Conservation (phyloP, 805 yeast genomes). For the Candida vartiovaarae region DNA sequence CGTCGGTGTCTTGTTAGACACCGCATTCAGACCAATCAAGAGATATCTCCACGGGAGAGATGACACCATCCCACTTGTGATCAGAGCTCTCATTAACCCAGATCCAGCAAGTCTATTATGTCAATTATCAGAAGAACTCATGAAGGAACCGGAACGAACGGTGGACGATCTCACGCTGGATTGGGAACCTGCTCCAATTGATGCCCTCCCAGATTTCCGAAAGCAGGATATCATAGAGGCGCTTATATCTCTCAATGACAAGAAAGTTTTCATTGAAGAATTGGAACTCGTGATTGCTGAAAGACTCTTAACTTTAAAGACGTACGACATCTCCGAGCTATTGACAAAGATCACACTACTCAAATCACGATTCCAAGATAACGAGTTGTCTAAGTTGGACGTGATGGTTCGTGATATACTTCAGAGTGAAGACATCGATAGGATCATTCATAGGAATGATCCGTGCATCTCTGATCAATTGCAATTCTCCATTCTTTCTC, state of each 20-base stretch:
- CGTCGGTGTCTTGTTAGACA: conserved; percentile 73
- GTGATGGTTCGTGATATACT: conserved; percentile 76
- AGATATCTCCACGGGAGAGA: conserved; percentile 61
- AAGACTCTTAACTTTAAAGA: conserved; percentile 34
- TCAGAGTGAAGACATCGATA: conserved; percentile 45
- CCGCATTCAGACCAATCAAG: conserved; percentile 71
- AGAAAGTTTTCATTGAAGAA: conserved; percentile 58
- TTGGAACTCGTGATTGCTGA: conserved; percentile 55
- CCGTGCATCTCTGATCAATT: conserved; percentile 24
- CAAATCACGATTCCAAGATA: conserved; percentile 57
- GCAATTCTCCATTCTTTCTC: conserved; percentile 62
- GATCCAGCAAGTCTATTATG: conserved; percentile 28
- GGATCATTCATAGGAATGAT: conserved; percentile 25
- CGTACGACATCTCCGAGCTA: conserved; percentile 35
- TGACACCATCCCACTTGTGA: conserved; percentile 66
- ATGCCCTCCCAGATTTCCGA: conserved; percentile 81
- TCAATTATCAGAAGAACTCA: conserved; percentile 50
- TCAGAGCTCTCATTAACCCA: conserved; percentile 56
- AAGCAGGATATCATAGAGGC: conserved; percentile 67
- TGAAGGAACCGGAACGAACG: conserved; percentile 18
- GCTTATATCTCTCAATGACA: conserved; percentile 65
- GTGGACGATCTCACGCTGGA: conserved; percentile 25
- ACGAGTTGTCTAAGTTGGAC: conserved; percentile 61
- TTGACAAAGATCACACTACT: conserved; percentile 41
- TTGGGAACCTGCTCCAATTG: conserved; percentile 86